Evolutionary conservation across 495 filamentous ascomycete species (phyloP).

Genomic region (Trypethelium eluteriae): DNA sequence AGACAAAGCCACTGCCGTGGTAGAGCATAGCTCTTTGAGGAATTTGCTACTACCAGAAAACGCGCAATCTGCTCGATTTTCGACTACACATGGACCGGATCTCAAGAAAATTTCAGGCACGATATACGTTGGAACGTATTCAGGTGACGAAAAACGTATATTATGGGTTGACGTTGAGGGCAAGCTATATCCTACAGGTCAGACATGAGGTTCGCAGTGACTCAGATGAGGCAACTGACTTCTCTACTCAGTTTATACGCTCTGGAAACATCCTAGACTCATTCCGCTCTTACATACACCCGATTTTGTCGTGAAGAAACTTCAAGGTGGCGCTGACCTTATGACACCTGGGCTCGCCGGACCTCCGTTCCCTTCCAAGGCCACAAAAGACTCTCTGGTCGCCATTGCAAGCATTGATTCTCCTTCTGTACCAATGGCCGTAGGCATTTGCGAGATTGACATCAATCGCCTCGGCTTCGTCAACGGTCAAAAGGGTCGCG

Average conservation of each 20-base stretch:
- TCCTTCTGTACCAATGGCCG: conserved; percentile 55
- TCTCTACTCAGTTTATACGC: conserved; percentile 48
- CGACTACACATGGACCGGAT: conserved; percentile 60
- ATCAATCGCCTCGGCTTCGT: conserved; percentile 51
- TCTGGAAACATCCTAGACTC: conserved; percentile 57
- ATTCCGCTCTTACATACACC: conserved; percentile 59
- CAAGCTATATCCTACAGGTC: conserved; percentile 51
- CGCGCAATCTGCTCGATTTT: conserved; percentile 56
- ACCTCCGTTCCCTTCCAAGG: conserved; percentile 57
- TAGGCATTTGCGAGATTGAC: conserved; percentile 63
- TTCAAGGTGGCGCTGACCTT: conserved; percentile 60
- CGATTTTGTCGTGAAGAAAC: conserved; percentile 53
- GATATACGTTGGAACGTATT: conserved; percentile 56
- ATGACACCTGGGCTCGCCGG: conserved; percentile 67
- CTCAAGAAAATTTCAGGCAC: conserved; percentile 57
- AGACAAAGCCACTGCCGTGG: conserved; percentile 37
- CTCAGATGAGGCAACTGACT: conserved; percentile 8
- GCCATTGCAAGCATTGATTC: conserved; percentile 58
- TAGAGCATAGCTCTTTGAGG: conserved; percentile 48
- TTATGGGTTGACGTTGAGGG: conserved; percentile 66
- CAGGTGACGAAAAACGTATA: conserved; percentile 52
- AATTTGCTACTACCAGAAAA: conserved; percentile 61
- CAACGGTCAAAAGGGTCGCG: conserved; percentile 58
- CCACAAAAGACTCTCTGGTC: conserved; percentile 55
- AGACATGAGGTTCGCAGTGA: no score